A percentile compares a stretch with the other conserved stretches of the same genome.
phyloP scores from a whole-genome alignment of 2,329 filamentous ascomycete genomes.

The Metarhizium robertsii region DNA sequence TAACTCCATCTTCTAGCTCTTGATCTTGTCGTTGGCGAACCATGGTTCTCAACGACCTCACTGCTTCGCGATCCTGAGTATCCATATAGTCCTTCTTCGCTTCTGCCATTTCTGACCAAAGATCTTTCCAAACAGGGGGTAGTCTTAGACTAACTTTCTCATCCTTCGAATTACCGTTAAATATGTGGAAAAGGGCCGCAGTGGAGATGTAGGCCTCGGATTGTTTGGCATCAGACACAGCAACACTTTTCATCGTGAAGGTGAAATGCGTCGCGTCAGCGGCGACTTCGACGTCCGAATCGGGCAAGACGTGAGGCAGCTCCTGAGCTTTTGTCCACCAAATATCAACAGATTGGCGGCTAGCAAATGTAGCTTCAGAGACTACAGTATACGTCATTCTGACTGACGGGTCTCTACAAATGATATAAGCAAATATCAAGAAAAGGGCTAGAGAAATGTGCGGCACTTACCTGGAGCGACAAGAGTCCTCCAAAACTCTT shows the following conservation, averaged over 20 bases:
- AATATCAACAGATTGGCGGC: conserved; percentile 65
- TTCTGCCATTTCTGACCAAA: conserved; percentile 73
- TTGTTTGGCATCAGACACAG: conserved; percentile 67
- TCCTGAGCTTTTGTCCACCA: conserved; percentile 69
- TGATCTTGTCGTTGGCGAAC: conserved; percentile 60
- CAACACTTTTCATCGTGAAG: conserved; percentile 66
- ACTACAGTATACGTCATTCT: conserved; percentile 59
- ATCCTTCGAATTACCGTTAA: conserved; percentile 68
- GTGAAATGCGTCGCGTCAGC: conserved; percentile 43
- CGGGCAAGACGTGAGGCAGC: conserved; percentile 23
- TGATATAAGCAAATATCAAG: conserved; percentile 1
- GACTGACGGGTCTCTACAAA: conserved; percentile 56
- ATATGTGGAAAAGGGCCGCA: conserved; percentile 71
- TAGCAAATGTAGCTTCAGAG: conserved; percentile 66
- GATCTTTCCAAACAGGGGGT: conserved; percentile 70
- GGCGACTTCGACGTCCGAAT: conserved; percentile 33
- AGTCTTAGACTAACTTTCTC: conserved; percentile 76
- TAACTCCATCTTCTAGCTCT: conserved; percentile 63
- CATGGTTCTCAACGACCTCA: conserved; percentile 60
- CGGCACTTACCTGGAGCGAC: conserved; percentile 57
- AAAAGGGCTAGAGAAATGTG: not conserved
- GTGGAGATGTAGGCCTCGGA: conserved; percentile 84
- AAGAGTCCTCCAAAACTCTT: conserved; percentile 76
- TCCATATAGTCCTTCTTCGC: conserved; percentile 62
- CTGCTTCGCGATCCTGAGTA: conserved; percentile 55